Evolutionary conservation across 331 rosid species (phyloP).

Genomic region (Malus hybrid): DNA sequence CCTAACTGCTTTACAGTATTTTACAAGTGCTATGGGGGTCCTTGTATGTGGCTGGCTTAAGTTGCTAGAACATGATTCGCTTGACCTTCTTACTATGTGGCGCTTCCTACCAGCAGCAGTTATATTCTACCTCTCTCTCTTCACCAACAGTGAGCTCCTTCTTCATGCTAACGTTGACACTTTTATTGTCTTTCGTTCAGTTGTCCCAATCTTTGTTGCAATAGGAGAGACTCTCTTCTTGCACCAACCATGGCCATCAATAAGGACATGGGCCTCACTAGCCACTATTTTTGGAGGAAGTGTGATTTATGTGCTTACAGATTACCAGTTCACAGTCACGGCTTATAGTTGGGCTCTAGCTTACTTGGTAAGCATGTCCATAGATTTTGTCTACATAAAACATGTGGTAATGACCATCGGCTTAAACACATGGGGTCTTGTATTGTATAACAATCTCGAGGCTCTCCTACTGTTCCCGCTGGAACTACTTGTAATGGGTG

Average conservation of each 20-base stretch:
- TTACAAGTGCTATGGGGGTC: slow-evolving; percentile 74
- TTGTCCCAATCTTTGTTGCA: slow-evolving; percentile 72
- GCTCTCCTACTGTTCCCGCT: slow-evolving; percentile 75
- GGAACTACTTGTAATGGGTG: slow-evolving; percentile 77
- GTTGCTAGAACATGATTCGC: slow-evolving; percentile 50
- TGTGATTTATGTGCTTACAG: slow-evolving; percentile 62
- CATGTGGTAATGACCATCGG: slow-evolving; percentile 87
- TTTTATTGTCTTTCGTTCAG: slow-evolving; percentile 71
- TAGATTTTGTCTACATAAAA: slow-evolving; percentile 87
- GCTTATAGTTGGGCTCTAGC: slow-evolving; percentile 80
- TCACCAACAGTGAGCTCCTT: slow-evolving; percentile 78
- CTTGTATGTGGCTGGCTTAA: slow-evolving; percentile 47
- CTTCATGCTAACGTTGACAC: slow-evolving; percentile 91
- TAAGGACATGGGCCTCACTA: slow-evolving; percentile 64
- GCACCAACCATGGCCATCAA: slow-evolving; percentile 71
- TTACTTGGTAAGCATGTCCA: slow-evolving; percentile 74
- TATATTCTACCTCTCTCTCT: slow-evolving; percentile 72
- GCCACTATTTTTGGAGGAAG: slow-evolving; percentile 70
- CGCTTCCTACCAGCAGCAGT: slow-evolving; percentile 71
- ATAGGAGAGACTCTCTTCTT: slow-evolving; percentile 73
- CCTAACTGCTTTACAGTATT: slow-evolving; percentile 73
- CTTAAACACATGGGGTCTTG: slow-evolving; percentile 84
- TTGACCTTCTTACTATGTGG: slow-evolving; percentile 67
- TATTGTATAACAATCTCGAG: slow-evolving; percentile 72
- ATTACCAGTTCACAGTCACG: slow-evolving; percentile 72